Percentiles rank a stretch among this genome's conserved stretches.
Conservation (phyloP, 208 protist genomes). For the Spongospora subterranea region DNA sequence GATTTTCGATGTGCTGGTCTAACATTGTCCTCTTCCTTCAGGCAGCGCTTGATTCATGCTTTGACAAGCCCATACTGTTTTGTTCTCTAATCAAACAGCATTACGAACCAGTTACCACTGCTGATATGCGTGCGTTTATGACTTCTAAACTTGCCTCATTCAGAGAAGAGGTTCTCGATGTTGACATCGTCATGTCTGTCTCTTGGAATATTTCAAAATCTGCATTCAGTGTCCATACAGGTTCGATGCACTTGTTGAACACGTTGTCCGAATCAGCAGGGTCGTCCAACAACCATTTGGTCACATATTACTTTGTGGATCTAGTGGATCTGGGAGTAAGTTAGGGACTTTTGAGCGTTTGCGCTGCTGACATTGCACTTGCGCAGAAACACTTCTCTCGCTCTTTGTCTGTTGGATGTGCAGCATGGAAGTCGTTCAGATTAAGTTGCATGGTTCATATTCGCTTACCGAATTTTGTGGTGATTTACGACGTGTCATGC, state of each 20-base stretch:
- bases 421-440: constrained; percentile 91
- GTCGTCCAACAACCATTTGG: constrained; percentile 95
- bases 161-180: constrained; percentile 76
- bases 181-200: constrained; percentile 9
- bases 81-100: constrained; percentile 90
- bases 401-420: constrained; percentile 97
- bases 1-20: constrained; percentile 70
- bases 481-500: constrained; percentile 94
- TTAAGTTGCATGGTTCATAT: constrained; percentile 93
- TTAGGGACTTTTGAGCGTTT: not conserved
- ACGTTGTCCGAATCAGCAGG: constrained; percentile 97
- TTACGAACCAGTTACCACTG: constrained; percentile 82
- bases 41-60: constrained; percentile 72
- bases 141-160: constrained; percentile 95
- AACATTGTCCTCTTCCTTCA: constrained; percentile 82
- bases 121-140: constrained; percentile 97
- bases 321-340: constrained; percentile 91
- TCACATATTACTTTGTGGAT: constrained; percentile 94
- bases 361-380: not conserved
- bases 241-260: constrained; percentile 89
- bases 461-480: constrained; percentile 94
- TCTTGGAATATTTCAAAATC: not conserved
- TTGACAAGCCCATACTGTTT: constrained; percentile 93
- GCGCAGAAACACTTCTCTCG: constrained; percentile 90
- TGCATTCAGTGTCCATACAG: constrained; percentile 4